A percentile compares a stretch with the other conserved stretches of the same genome.
Conservation (phyloP, 192 early-diverging fungal genomes). For the Obelidium mucronatum region DNA sequence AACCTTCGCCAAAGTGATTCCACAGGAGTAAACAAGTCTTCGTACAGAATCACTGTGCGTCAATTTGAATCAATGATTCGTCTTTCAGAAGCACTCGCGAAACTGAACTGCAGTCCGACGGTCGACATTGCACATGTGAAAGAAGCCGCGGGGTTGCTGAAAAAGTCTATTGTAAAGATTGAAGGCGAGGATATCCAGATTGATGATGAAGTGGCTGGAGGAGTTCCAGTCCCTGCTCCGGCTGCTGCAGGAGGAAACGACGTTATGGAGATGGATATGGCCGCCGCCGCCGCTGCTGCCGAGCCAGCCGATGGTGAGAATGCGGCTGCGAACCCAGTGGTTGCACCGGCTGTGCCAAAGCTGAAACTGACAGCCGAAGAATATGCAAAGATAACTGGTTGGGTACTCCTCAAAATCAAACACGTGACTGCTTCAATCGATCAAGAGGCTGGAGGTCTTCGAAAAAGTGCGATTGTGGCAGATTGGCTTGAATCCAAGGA, state of each 20-base stretch:
- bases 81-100: slow-evolving; percentile 93
- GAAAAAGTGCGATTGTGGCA: slow-evolving; percentile 64
- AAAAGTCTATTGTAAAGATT: slow-evolving; percentile 83
- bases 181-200: slow-evolving; percentile 53
- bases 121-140: slow-evolving; percentile 77
- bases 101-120: slow-evolving; percentile 72
- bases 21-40: slow-evolving; percentile 64
- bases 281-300: not conserved
- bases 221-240: not conserved
- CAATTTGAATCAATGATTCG: slow-evolving; percentile 97
- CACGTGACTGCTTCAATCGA: not conserved
- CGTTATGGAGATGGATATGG: slow-evolving; percentile 45
- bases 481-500: slow-evolving; percentile 78
- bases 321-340: not conserved
- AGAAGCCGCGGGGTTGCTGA: slow-evolving; percentile 85
- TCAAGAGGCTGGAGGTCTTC: slow-evolving; percentile 42
- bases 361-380: slow-evolving; percentile 53
- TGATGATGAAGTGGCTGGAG: slow-evolving; percentile 54
- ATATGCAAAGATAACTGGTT: slow-evolving; percentile 54
- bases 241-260: slow-evolving; percentile 29
- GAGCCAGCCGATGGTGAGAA: not conserved
- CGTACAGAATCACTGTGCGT: slow-evolving; percentile 95
- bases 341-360: slow-evolving; percentile 10
- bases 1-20: slow-evolving; percentile 88
- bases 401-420: slow-evolving; percentile 46